Percentiles rank a stretch among this genome's conserved stretches.
Conservation (phyloP, 2,329 filamentous ascomycete species). For the Mycogone perniciosa region DNA sequence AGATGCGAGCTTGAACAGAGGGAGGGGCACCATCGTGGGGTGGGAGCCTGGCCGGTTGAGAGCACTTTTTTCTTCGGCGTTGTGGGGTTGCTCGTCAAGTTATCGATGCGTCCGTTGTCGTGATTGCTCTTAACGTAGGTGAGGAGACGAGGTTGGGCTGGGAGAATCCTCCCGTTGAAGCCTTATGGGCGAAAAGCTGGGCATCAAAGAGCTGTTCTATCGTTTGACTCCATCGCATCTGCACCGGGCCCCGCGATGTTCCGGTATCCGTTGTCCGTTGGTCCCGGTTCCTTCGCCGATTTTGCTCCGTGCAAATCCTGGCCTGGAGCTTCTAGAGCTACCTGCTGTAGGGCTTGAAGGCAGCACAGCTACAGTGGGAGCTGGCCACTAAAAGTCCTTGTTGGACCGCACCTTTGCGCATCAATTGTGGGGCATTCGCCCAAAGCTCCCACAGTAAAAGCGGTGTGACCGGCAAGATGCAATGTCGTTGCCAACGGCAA, state of each 20-base stretch:
- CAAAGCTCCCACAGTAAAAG: constrained; percentile 1
- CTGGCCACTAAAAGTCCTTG: neutral
- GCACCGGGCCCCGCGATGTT: constrained; percentile 12
- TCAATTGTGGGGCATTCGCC: neutral
- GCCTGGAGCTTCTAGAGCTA: neutral
- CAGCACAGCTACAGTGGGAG: constrained; percentile 1
- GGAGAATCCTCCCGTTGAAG: constrained; percentile 2
- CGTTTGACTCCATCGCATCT: neutral
- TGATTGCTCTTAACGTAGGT: neutral
- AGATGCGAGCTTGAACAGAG: constrained; percentile 60
- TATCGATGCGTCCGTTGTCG: neutral
- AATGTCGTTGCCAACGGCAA: constrained; percentile 13
- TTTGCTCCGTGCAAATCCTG: neutral
- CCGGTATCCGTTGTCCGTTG: constrained; percentile 8
- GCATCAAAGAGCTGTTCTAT: neutral
- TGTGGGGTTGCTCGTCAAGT: neutral
- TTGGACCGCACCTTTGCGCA: too few species aligned
- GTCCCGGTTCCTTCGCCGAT: neutral
- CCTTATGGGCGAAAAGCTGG: neutral
- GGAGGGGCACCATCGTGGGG: constrained; percentile 53
- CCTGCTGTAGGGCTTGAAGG: neutral
- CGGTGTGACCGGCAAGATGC: constrained; percentile 9
- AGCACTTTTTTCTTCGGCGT: neutral
- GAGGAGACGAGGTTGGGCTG: neutral
- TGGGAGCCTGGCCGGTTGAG: neutral